A percentile compares a stretch with the other conserved stretches of the same genome.
Evolutionary conservation across 1,284 basidiomycete genomes (phyloP).

Genomic region (Ustilago cynodontis): DNA sequence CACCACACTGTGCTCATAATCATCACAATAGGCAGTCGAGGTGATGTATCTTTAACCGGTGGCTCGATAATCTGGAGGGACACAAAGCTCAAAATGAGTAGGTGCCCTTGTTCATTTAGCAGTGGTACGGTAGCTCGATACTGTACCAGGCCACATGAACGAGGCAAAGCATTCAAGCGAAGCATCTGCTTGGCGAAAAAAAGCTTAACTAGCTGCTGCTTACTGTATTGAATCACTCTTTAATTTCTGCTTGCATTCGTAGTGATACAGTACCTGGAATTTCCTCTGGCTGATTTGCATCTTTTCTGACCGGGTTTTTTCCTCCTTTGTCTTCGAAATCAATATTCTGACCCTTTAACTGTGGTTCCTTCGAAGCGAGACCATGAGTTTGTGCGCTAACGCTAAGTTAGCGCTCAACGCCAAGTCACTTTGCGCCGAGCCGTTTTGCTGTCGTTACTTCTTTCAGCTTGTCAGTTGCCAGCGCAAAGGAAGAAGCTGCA

Average conservation of each 20-base stretch:
- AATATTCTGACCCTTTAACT: too few species aligned
- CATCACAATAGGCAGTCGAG: background rate
- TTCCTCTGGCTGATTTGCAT: conserved; percentile 2
- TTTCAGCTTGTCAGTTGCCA: background rate
- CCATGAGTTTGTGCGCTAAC: background rate
- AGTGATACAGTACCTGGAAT: background rate
- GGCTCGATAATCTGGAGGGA: background rate
- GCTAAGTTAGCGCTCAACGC: conserved; percentile 1
- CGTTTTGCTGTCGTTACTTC: background rate
- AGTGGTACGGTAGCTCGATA: too few species aligned
- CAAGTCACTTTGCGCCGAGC: background rate
- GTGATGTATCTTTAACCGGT: background rate
- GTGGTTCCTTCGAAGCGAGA: conserved; percentile 1
- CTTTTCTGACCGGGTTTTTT: background rate
- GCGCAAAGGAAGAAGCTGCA: background rate
- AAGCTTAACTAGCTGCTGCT: background rate
- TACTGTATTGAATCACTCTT: too few species aligned
- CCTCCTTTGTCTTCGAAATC: background rate
- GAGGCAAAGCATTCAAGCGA: background rate
- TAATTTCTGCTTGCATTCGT: background rate
- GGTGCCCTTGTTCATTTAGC: background rate
- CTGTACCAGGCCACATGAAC: too few species aligned
- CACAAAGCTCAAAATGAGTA: background rate
- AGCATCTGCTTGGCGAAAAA: background rate
- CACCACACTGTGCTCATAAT: too few species aligned